Percentiles rank a stretch among this genome's conserved stretches.
phyloP scores from a whole-genome alignment of 2,329 filamentous ascomycete genomes.

The Botrytis squamosa region DNA sequence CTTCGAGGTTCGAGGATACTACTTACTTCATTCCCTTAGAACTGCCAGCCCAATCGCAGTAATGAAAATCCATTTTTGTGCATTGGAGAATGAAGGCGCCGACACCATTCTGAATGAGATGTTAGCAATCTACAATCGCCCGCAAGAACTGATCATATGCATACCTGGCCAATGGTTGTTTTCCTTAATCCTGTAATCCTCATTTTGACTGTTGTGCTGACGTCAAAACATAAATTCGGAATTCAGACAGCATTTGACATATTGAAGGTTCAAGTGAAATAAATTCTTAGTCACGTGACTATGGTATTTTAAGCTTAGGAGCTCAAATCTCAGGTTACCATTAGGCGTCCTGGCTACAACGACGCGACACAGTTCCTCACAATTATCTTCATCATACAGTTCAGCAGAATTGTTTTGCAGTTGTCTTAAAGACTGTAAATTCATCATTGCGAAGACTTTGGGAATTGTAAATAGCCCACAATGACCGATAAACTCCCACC shows the following conservation, averaged over 20 bases:
- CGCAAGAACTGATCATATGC: constrained; percentile 22
- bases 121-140: constrained; percentile 23
- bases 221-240: neutral
- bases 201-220: constrained; percentile 41
- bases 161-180: constrained; percentile 55
- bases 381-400: constrained; percentile 15
- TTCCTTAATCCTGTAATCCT: constrained; percentile 54
- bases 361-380: constrained; percentile 16
- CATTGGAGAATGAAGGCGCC: constrained; percentile 97
- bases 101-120: constrained; percentile 76
- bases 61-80: constrained; percentile 93
- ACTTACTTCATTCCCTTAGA: constrained; percentile 91
- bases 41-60: constrained; percentile 94
- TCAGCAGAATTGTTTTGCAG: neutral
- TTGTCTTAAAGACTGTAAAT: constrained; percentile 1
- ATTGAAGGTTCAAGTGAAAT: neutral
- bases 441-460: neutral
- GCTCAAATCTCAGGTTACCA: constrained; percentile 16
- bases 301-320: constrained; percentile 3
- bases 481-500: constrained; percentile 98
- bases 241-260: neutral
- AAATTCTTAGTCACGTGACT: neutral
- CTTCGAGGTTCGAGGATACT: neutral
- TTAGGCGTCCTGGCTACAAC: neutral
- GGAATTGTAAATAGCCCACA: constrained; percentile 31